phyloP scores from a whole-genome alignment of 73 alveolate genomes.

The Stentor coeruleus region DNA sequence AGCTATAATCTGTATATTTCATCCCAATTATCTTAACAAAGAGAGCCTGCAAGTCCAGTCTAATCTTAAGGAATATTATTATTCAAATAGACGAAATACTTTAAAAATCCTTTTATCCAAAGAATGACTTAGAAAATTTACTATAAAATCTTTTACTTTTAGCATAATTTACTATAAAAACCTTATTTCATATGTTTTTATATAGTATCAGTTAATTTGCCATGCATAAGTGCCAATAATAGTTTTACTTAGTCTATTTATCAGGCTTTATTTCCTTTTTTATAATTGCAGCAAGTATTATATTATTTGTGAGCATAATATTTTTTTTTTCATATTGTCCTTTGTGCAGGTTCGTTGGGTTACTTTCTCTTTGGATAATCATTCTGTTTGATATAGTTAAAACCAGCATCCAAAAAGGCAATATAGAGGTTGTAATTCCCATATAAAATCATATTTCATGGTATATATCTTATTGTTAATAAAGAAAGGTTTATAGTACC shows the following conservation, averaged over 20 bases:
- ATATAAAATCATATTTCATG: slow-evolving; percentile 80
- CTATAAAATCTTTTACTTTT: too few species aligned
- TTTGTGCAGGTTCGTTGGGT: slow-evolving; percentile 67
- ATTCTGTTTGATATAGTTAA: slow-evolving; percentile 92
- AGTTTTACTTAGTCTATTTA: slow-evolving; percentile 89
- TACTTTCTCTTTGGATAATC: slow-evolving; percentile 70
- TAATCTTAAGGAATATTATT: slow-evolving; percentile 57
- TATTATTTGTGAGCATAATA: slow-evolving; percentile 2
- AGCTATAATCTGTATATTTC: slow-evolving; percentile 75
- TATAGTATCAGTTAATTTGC: too few species aligned
- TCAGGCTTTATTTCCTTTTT: slow-evolving; percentile 89
- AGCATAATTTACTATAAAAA: too few species aligned
- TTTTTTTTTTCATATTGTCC: slow-evolving; percentile 45
- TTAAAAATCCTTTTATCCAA: slow-evolving; percentile 55
- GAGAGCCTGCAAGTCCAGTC: slow-evolving; percentile 88
- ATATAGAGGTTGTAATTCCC: slow-evolving; percentile 39
- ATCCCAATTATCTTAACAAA: slow-evolving; percentile 90
- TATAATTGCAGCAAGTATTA: slow-evolving; percentile 61
- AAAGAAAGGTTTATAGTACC: slow-evolving; percentile 75
- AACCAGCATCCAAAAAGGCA: slow-evolving; percentile 87
- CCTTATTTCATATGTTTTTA: too few species aligned
- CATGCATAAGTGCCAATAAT: slow-evolving; percentile 73
- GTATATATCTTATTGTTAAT: slow-evolving; percentile 45
- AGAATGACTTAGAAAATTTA: slow-evolving; percentile 90
- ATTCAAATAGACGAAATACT: slow-evolving; percentile 67